Base-by-base conservation (phyloP, 2,329 filamentous ascomycete genomes). In the Ceratocystis lukuohia region DNA sequence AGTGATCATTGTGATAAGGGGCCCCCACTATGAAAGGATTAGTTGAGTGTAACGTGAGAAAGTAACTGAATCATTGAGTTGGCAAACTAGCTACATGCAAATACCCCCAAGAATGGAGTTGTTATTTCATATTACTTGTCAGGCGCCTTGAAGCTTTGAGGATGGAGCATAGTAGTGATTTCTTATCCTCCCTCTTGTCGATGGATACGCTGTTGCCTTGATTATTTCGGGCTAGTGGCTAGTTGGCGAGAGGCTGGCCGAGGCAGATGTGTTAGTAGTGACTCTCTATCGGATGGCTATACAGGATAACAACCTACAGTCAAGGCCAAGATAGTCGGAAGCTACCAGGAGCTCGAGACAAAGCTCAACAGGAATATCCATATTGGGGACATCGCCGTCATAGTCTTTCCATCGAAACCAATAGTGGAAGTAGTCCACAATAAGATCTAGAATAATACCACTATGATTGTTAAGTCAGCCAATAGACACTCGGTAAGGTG, bases 371-470 rank as follows among this genome's bases (percentile, higher is more conserved):
- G 88, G 88, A 67, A 92, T 87, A 17, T 91, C 88, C 85, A 91
- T 88, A 72, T 93, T 89, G 3, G 87, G 85, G 22, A 91, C 88
- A 71, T 91, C 85, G 70, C 87, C 85, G 70, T 90, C 82, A 64
- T 82, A 81, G 75, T 89, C 82, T 72, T 86, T 87, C 75, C 91
- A 86, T 78, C 88, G 88, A 78, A 91, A 92, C 79, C 88, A 88
- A 78, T 91, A 93, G 73, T 91, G 88, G 69, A 91, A 86, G 76
- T 92, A 93, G 76, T 92, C 88, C 74, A 86, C 88, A 41, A 92
- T 85, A 73, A 90, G 91, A 74, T 92, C 88, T 2, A 93, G 83
- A 5, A 91, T 83, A 65, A 87, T 78, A 69, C 84, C 87, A 75
- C 88, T 91, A 74, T 28, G 67, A 71, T 68, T 69, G 64, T 69